Conservation (phyloP, 345 rosid genomes). For the Adansonia digitata region DNA sequence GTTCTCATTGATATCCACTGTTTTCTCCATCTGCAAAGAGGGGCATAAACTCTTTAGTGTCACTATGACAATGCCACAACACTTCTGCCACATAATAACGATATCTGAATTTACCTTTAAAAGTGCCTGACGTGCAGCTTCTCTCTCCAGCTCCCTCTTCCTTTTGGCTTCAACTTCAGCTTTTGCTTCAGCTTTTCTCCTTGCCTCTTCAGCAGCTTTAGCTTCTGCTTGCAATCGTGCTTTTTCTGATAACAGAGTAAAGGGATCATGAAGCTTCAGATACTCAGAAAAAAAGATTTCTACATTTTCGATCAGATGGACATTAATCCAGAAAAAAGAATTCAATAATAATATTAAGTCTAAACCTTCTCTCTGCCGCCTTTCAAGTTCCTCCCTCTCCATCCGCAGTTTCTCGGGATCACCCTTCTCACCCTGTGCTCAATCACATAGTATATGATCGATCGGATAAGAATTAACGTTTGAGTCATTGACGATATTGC, state of each 20-base stretch:
- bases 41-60: conserved; percentile 5
- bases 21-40: conserved; percentile 82
- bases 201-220: conserved; percentile 78
- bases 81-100: background rate
- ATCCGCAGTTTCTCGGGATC: conserved; percentile 73
- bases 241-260: conserved; percentile 49
- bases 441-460: conserved; percentile 9
- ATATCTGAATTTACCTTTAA: conserved; percentile 41
- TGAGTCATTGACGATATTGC: background rate
- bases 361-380: conserved; percentile 71
- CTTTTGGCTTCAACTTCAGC: conserved; percentile 74
- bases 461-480: background rate
- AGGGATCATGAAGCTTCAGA: background rate
- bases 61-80: background rate
- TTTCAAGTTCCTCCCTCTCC: conserved; percentile 80
- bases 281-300: background rate
- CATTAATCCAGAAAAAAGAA: background rate
- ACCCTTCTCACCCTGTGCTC: conserved; percentile 55
- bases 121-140: conserved; percentile 87
- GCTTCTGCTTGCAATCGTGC: conserved; percentile 80
- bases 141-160: conserved; percentile 79
- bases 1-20: conserved; percentile 81
- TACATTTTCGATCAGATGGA: background rate
- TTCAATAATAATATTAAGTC: background rate
- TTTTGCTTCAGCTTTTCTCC: conserved; percentile 64